Conservation (phyloP, 345 rosid species). For the Citrus sinensis region DNA sequence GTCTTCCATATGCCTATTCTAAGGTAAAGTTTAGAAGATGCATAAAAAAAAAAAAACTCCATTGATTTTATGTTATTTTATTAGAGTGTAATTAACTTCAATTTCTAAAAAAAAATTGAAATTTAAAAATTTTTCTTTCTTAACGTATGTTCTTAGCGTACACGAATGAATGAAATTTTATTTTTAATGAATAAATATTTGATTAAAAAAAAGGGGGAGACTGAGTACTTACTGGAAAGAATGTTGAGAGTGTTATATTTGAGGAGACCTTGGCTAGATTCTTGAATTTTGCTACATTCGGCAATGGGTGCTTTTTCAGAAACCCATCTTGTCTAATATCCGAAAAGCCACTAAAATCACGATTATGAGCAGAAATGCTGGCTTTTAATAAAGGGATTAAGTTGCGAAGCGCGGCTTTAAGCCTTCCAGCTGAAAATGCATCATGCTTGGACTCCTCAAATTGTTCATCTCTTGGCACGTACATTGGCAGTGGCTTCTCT, state of each 20-base stretch:
- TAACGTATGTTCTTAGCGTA: too few species aligned
- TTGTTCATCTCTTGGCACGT: slow-evolving; percentile 93
- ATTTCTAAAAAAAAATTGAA: too few species aligned
- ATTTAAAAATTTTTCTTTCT: too few species aligned
- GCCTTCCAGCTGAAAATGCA: slow-evolving; percentile 72
- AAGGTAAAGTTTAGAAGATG: too few species aligned
- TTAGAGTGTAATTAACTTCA: too few species aligned
- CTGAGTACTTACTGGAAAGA: slow-evolving; percentile 60
- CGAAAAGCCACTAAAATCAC: slow-evolving; percentile 55
- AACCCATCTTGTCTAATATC: slow-evolving; percentile 85
- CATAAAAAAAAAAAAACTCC: too few species aligned
- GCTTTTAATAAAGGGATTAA: slow-evolving; percentile 77
- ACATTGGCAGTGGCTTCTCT: slow-evolving; percentile 87
- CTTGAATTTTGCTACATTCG: slow-evolving; percentile 53
- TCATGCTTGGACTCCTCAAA: slow-evolving; percentile 77
- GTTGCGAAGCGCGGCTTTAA: slow-evolving; percentile 79
- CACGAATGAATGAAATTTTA: too few species aligned
- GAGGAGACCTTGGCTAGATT: slow-evolving; percentile 77
- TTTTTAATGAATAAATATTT: too few species aligned
- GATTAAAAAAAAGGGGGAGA: too few species aligned
- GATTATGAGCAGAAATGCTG: slow-evolving; percentile 65
- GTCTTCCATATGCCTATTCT: neutral
- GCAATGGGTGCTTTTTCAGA: slow-evolving; percentile 67
- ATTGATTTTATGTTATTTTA: too few species aligned
- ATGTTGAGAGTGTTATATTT: slow-evolving; percentile 78